Base-by-base conservation (phyloP, 225 moss, liverwort and hornwort species). In the Antitrichia curtipendula region DNA sequence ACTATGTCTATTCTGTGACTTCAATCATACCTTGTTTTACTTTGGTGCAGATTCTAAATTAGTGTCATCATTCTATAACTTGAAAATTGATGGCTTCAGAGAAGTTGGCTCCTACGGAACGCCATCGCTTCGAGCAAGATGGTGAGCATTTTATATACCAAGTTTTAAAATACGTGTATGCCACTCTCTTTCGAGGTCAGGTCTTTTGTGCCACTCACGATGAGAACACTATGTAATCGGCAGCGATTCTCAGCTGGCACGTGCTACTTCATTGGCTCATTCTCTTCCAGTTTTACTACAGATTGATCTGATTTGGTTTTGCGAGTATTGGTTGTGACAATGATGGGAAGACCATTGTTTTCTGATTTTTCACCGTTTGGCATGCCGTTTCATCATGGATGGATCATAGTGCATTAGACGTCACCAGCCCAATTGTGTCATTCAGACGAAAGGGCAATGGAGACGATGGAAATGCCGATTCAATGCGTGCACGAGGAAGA, bases 81-180 rank as follows among this genome's bases (percentile, higher is more conserved):
- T 38, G 36, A 71, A 49, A n/a, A 41, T 58, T n/a, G 45, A 95
- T 95, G 96, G 86, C 96, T 29, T 80, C 96, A 36, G 95, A 95
- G 62, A 96, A 95, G 88, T 92, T 96, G 79, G 94, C 95, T 76
- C 95, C 96, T 54, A 87, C 91, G 40, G 92, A 93, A 76, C 96
- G 95, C 25, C 96, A 96, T 89, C 90, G 91, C 73, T 95, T 94
- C 58, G 91, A 91, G 53, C 95, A 95, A 75, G 89, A 94, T 73
- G 94, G 96, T 96, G 88, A 88, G 91, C 43, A 63, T 43, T 69
- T 52, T 61, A 81, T 12, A 22, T 17, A 27, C 91, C 71, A 87
- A 56, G 47, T 47, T 56, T 31, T 13, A 27, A 6, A 83, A 57
- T 76, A 80, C 45, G 34, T 74, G 47, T 74, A 19, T 72, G 22